Conservation (phyloP, 2,329 filamentous ascomycete genomes). For the Fusarium sp. region DNA sequence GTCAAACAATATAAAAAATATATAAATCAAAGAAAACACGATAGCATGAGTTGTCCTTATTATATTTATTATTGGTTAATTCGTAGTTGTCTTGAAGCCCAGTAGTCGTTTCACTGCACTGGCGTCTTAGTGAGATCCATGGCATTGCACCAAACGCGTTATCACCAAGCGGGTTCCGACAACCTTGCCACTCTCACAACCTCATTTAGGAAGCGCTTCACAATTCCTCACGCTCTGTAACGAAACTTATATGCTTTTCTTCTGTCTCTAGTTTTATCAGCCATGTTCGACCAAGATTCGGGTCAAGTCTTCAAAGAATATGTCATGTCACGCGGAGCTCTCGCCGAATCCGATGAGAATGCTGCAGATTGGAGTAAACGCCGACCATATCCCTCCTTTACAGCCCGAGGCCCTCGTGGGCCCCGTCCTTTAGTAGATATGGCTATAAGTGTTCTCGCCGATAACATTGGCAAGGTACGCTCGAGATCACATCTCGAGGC, state of each 20-base stretch:
- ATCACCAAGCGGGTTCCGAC: slow-evolving; percentile 4
- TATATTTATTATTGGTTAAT: background rate
- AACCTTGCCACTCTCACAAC: slow-evolving; percentile 22
- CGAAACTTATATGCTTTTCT: background rate
- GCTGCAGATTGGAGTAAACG: slow-evolving; percentile 53
- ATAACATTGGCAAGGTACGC: slow-evolving; percentile 52
- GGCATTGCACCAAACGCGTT: slow-evolving; percentile 13
- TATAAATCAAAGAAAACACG: background rate
- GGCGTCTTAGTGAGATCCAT: slow-evolving; percentile 5
- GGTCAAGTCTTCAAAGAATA: slow-evolving; percentile 56
- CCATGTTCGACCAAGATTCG: slow-evolving; percentile 51
- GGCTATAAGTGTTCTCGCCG: slow-evolving; percentile 52
- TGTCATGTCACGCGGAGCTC: slow-evolving; percentile 47
- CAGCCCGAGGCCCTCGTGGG: slow-evolving; percentile 47
- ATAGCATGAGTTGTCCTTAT: background rate
- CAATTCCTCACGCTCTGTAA: background rate
- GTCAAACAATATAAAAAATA: slow-evolving; percentile 20
- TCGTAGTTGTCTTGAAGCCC: background rate
- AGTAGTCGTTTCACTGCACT: background rate
- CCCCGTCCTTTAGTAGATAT: slow-evolving; percentile 55
- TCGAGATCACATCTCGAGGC: slow-evolving; percentile 50
- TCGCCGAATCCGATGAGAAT: slow-evolving; percentile 38
- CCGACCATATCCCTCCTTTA: slow-evolving; percentile 46
- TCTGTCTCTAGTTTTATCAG: background rate
- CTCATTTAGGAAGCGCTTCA: slow-evolving; percentile 3